Evolutionary conservation across 495 filamentous ascomycete genomes (phyloP), one percentile per base, ranked within the genome.

Genomic region (Hypoxylon lenormandii): DNA sequence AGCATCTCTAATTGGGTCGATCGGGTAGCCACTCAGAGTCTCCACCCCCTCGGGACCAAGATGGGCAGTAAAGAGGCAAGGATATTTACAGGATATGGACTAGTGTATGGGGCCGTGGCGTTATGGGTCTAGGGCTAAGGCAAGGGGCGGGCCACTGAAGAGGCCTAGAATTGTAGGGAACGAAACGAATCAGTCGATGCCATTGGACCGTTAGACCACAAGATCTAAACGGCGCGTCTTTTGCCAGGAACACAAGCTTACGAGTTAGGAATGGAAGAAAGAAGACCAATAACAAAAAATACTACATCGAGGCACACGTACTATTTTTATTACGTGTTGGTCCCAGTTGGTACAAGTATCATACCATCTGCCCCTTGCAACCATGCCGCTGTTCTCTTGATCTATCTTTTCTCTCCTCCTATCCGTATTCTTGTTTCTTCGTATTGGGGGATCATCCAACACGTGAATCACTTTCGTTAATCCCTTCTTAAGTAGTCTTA

Each of bases 311-410:
- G 48, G 26, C 50, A 23, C 4, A 51, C 38, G 47, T 52, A 6
- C 60, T 64, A 69, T 69, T 64, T 64, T 64, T 65, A 51, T 65
- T 70, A 60, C 51, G 67, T 61, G 61, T 58, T 36, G 55, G 60
- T 66, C 62, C 67, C 65, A 61, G 61, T 58, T 36, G 55, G 60
- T 66, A 66, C 67, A 70, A 61, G 67, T 65, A 70, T 70, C 66
- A 60, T 70, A 23, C 66, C 66, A 64, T 64, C 53, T 30, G 22
- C 54, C 28, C 15, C 42, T 55, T 70, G 59, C 56, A 60, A 56
- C 48, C 60, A 36, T 28, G 30, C 22, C 19, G 18, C 22, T 16
- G 38, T 40, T 36, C 68, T 60, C 26, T 28, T 28, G 26, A 56
- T 40, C n/a, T n/a, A 26, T 26, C 23, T 56, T 37, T 56, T 51